Conservation (phyloP, 2,329 filamentous ascomycete species). For the Arthrobotrys conoides region DNA sequence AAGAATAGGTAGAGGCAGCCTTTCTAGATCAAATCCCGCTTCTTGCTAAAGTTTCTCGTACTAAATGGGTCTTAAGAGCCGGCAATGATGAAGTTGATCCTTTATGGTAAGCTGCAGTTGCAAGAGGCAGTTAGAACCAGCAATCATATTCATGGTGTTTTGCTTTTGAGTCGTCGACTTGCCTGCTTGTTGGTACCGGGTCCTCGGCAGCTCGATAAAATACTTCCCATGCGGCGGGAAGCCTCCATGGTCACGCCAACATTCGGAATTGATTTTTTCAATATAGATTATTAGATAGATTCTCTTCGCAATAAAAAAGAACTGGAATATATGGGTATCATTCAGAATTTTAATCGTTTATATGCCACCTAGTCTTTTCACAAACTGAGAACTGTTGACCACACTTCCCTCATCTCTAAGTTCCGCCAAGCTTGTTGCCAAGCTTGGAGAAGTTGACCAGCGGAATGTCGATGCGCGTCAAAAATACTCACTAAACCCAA, state of each 20-base stretch:
- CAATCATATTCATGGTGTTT: neutral
- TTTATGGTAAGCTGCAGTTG: neutral
- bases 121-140: slow-evolving; percentile 19
- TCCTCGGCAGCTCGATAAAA: neutral
- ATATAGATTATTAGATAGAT: too few species aligned
- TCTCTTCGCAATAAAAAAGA: too few species aligned
- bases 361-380: too few species aligned
- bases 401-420: too few species aligned
- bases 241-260: neutral
- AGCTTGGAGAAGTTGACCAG: neutral
- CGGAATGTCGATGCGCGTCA: slow-evolving; percentile 18
- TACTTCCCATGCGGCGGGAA: neutral
- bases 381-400: too few species aligned
- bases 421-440: slow-evolving; percentile 12
- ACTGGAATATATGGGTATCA: too few species aligned
- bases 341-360: too few species aligned
- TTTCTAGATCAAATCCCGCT: neutral
- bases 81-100: slow-evolving; percentile 7
- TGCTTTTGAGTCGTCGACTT: neutral
- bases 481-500: slow-evolving; percentile 14
- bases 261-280: neutral
- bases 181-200: neutral
- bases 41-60: neutral
- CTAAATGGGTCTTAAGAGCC: neutral
- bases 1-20: neutral